Evolutionary conservation across 2,329 filamentous ascomycete genomes (phyloP).

Genomic region (Fusarium sp.): DNA sequence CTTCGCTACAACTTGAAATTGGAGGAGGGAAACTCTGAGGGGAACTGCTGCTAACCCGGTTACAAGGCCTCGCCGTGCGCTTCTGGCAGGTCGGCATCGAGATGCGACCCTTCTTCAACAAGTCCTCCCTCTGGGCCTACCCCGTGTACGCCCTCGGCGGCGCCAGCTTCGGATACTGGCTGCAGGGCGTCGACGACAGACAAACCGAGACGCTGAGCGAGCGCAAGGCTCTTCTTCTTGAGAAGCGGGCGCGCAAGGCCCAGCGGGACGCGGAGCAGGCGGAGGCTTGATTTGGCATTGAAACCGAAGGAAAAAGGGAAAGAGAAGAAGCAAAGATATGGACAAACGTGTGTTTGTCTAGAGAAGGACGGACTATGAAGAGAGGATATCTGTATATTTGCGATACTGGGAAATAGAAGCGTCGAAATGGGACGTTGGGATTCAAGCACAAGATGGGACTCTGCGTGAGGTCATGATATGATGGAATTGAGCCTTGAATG

Average conservation of each 20-base stretch:
- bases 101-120: constrained; percentile 94
- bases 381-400: constrained; percentile 42
- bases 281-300: constrained; percentile 40
- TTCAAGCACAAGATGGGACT: constrained; percentile 30
- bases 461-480: constrained; percentile 15
- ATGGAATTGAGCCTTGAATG: neutral
- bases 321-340: constrained; percentile 14
- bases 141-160: constrained; percentile 88
- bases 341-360: neutral
- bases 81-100: constrained; percentile 98
- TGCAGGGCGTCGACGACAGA: constrained; percentile 87
- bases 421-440: constrained; percentile 43
- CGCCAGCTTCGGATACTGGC: constrained; percentile 96
- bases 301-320: neutral
- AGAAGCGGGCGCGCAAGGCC: constrained; percentile 83
- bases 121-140: constrained; percentile 88
- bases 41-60: constrained; percentile 35
- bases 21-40: neutral
- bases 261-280: constrained; percentile 51
- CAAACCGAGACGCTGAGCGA: constrained; percentile 83
- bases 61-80: constrained; percentile 85
- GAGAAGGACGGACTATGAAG: neutral
- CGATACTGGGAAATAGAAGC: constrained; percentile 42
- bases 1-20: neutral
- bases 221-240: constrained; percentile 83